phyloP scores from a whole-genome alignment of 2,329 filamentous ascomycete species.

The Colletotrichum lini region DNA sequence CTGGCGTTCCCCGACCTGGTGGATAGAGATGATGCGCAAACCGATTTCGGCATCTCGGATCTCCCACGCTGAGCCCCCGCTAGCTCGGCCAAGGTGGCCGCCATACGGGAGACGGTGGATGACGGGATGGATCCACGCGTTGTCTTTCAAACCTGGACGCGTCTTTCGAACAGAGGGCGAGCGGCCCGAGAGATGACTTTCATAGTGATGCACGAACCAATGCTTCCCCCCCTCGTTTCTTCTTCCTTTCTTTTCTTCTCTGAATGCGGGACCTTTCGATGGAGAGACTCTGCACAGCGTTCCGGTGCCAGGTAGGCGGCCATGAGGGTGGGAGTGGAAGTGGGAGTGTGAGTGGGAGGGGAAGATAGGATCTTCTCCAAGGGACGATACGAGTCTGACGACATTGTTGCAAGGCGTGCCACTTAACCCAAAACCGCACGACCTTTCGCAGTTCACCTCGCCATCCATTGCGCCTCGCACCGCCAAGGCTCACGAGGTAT shows the following conservation, averaged over 20 bases:
- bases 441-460: slow-evolving; percentile 21
- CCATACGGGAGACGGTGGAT: not conserved
- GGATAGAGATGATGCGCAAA: slow-evolving; percentile 24
- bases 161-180: not conserved
- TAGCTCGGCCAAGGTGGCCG: not conserved
- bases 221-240: not conserved
- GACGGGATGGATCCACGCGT: slow-evolving; percentile 9
- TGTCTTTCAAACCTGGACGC: slow-evolving; percentile 7
- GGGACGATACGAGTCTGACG: slow-evolving; percentile 38
- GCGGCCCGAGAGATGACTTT: not conserved
- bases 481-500: slow-evolving; percentile 30
- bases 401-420: slow-evolving; percentile 27
- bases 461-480: slow-evolving; percentile 8
- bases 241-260: not conserved
- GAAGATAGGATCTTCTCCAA: not conserved
- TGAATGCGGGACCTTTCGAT: slow-evolving; percentile 1
- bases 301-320: slow-evolving; percentile 21
- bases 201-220: not conserved
- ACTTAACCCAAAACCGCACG: slow-evolving; percentile 40
- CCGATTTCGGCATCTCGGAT: not conserved
- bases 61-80: not conserved
- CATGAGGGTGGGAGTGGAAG: not conserved
- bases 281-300: slow-evolving; percentile 15
- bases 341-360: too few species aligned
- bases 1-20: not conserved